phyloP scores from a whole-genome alignment of 805 yeast species.

The Metschnikowia similis region DNA sequence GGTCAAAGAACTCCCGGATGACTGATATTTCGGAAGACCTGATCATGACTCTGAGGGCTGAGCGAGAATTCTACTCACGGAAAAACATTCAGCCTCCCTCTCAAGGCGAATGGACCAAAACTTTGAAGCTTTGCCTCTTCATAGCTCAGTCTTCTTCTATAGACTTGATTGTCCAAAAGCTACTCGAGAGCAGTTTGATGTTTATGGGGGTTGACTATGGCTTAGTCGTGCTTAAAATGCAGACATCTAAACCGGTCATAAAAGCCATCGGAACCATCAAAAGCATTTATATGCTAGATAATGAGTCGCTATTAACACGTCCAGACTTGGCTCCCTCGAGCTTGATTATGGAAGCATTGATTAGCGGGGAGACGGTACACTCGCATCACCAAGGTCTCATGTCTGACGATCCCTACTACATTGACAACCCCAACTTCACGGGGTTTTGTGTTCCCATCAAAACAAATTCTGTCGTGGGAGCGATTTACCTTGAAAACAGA shows the following conservation, averaged over 20 bases:
- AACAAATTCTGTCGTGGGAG: slow-evolving; percentile 41
- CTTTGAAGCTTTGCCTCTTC: slow-evolving; percentile 43
- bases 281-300: slow-evolving; percentile 20
- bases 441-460: slow-evolving; percentile 45
- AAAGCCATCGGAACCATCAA: slow-evolving; percentile 27
- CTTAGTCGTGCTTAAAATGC: slow-evolving; percentile 22
- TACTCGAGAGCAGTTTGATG: slow-evolving; percentile 36
- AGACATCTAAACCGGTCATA: slow-evolving; percentile 21
- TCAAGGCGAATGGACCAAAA: slow-evolving; percentile 23
- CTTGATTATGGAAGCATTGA: slow-evolving; percentile 35
- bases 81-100: slow-evolving; percentile 4
- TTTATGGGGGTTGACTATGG: slow-evolving; percentile 35
- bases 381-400: slow-evolving; percentile 26
- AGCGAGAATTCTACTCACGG: neutral
- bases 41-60: neutral
- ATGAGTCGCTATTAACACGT: slow-evolving; percentile 35
- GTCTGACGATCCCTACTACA: slow-evolving; percentile 40
- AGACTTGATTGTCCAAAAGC: slow-evolving; percentile 31
- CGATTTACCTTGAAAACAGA: slow-evolving; percentile 38
- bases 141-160: slow-evolving; percentile 45
- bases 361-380: slow-evolving; percentile 29
- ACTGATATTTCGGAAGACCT: neutral
- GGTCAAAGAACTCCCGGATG: neutral
- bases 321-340: slow-evolving; percentile 42
- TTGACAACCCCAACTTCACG: slow-evolving; percentile 27